Evolutionary conservation across 768 basidiomycete species (phyloP), one percentile per base, ranked within the genome.

Genomic region (Podaxis carcinomalis): DNA sequence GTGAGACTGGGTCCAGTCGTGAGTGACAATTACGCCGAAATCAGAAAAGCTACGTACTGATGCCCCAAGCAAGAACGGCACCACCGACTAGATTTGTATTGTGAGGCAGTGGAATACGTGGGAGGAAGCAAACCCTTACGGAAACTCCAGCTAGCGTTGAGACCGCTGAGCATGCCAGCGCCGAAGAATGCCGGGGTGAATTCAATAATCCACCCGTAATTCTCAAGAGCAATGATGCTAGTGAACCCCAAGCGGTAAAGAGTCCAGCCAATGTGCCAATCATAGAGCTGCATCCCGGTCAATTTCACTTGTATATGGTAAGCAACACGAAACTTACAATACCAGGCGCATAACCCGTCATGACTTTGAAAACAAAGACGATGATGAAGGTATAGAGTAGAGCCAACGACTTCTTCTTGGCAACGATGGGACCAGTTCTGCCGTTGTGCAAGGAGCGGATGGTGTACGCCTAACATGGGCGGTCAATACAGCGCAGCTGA

Each of bases 211-310:
- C 84, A 86, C 25, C 84, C 82, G 60, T 77, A 84, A 67, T 84
- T 84, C 55, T 86, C 86, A 53, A 84, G 70, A 13, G 73, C 73
- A 63, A 87, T 86, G 68, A 85, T 84, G 64, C 78, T 77, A 9
- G 78, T 81, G 74, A 83, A 85, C n/a, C 83, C 85, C 25, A 85
- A 65, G 46, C 82, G 76, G 69, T 78, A 84, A 21, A 85, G 73
- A 14, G 81, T 81, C 81, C 84, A 86, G 59, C 83, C 84, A 55
- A 84, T 77, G 64, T 87, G 85, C 85, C 84, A 87, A 66, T 87
- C 85, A 66, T 78, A 85, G 16, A 81, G 68, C 80, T 81, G 21
- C 27, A 21, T 9, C 2, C 19, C 6, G 2, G 6, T 49, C 23
- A 23, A 11, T 11, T 23, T 1, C 19, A 23, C 40, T n/a, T 11